These are phyloP conservation scores for Beta corolliflora DNA, from an alignment of 179 eudicot genomes.

Conservation along the genomic window DNA sequence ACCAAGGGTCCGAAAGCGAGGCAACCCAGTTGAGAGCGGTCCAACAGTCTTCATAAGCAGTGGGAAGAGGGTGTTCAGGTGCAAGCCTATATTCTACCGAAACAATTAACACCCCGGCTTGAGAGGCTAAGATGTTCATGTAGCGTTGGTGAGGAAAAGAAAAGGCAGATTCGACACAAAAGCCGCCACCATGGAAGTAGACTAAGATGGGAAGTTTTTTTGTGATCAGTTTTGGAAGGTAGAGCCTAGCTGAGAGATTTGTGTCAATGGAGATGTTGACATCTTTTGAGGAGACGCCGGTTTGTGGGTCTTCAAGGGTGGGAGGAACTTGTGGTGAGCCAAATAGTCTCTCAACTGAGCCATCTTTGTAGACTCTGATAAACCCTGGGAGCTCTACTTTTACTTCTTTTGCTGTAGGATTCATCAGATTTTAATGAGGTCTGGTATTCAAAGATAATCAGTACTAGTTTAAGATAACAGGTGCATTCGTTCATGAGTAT, in stretches of 20 bases:
- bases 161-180: constrained; percentile 51
- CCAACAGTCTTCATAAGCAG: constrained; percentile 19
- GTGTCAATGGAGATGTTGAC: constrained; percentile 25
- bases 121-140: constrained; percentile 26
- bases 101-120: not conserved
- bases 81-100: constrained; percentile 19
- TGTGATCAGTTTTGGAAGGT: constrained; percentile 37
- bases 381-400: not conserved
- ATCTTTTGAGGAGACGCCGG: constrained; percentile 39
- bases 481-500: not conserved
- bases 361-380: constrained; percentile 10
- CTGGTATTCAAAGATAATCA: not conserved
- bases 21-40: not conserved
- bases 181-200: constrained; percentile 56
- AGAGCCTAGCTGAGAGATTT: constrained; percentile 39
- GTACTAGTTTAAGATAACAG: not conserved
- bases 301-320: constrained; percentile 11
- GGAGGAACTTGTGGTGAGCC: constrained; percentile 13
- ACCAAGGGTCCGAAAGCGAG: constrained; percentile 30
- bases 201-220: constrained; percentile 42
- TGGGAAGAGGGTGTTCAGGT: constrained; percentile 20
- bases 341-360: constrained; percentile 13
- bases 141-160: constrained; percentile 36
- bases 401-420: not conserved
- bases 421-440: not conserved